A percentile compares a stretch with the other conserved stretches of the same genome.
phyloP scores from a whole-genome alignment of 2,329 filamentous ascomycete species.

The Apiospora phragmitis region DNA sequence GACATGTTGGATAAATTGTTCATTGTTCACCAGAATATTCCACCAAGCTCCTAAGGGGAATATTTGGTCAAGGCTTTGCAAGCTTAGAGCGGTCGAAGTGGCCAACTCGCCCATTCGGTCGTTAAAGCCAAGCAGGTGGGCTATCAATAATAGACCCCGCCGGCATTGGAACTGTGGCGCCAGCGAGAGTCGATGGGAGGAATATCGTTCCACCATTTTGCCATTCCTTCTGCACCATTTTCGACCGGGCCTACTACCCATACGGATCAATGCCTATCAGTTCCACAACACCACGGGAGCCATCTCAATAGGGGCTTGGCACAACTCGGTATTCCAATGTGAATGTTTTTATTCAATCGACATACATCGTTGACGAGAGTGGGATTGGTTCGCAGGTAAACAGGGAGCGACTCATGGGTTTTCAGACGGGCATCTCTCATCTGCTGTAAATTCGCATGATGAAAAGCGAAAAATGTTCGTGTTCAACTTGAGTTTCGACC shows the following conservation, averaged over 20 bases:
- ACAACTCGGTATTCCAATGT: background rate
- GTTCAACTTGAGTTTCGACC: background rate
- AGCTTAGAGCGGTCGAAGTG: background rate
- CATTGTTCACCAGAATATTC: background rate
- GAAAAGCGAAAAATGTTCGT: background rate
- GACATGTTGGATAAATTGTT: background rate
- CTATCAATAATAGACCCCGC: background rate
- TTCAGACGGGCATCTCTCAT: background rate
- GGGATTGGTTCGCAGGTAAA: background rate
- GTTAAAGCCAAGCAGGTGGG: background rate
- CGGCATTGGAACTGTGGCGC: background rate
- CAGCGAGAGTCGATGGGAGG: background rate
- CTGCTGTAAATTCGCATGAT: background rate
- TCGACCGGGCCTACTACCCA: background rate
- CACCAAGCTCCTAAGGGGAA: background rate
- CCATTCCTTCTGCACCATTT: background rate
- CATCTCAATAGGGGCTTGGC: constrained; percentile 4
- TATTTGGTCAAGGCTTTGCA: background rate
- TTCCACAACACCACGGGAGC: background rate
- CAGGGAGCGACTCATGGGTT: background rate
- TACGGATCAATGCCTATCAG: constrained; percentile 7
- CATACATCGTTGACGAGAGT: background rate
- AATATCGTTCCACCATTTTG: background rate
- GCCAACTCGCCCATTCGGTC: background rate
- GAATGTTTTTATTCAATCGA: background rate